These are phyloP conservation scores for Biscogniauxia marginata DNA, from an alignment of 2,329 filamentous ascomycete species.

Conservation along the genomic window DNA sequence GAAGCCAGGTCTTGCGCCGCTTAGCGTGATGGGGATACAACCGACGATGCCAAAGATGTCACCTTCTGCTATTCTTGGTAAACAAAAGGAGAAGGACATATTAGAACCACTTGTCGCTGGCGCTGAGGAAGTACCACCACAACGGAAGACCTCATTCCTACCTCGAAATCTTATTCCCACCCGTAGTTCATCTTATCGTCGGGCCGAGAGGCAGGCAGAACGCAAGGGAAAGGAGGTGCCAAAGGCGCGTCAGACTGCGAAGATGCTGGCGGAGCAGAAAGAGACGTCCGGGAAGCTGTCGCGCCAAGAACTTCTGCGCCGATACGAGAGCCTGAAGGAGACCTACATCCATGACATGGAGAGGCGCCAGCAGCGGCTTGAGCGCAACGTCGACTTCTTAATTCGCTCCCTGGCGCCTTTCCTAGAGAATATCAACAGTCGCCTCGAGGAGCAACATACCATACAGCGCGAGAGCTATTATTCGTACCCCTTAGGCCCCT, in stretches of 20 bases:
- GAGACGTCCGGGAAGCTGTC: slow-evolving; percentile 22
- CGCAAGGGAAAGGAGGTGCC: slow-evolving; percentile 9
- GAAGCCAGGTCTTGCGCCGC: slow-evolving; percentile 11
- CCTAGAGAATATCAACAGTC: slow-evolving; percentile 41
- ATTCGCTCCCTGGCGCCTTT: slow-evolving; percentile 44
- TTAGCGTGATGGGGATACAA: slow-evolving; percentile 2
- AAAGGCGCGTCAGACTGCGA: slow-evolving; percentile 27
- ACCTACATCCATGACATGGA: slow-evolving; percentile 47
- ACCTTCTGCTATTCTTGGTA: slow-evolving; percentile 2
- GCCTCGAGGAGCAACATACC: slow-evolving; percentile 31
- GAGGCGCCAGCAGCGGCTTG: slow-evolving; percentile 43
- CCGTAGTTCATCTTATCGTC: slow-evolving; percentile 14
- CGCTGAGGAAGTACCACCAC: neutral
- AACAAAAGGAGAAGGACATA: slow-evolving; percentile 3
- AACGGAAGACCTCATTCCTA: neutral
- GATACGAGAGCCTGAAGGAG: slow-evolving; percentile 42
- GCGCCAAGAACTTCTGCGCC: slow-evolving; percentile 33
- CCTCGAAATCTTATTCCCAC: slow-evolving; percentile 10
- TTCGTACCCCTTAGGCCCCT: neutral
- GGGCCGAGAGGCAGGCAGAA: slow-evolving; percentile 11
- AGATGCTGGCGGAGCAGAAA: slow-evolving; percentile 22
- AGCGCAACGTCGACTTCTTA: slow-evolving; percentile 47
- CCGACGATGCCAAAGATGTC: slow-evolving; percentile 4
- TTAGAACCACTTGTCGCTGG: neutral
- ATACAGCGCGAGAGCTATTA: slow-evolving; percentile 23